Evolutionary conservation across 2,329 filamentous ascomycete genomes (phyloP).

Genomic region (Nannizzia gypsea): DNA sequence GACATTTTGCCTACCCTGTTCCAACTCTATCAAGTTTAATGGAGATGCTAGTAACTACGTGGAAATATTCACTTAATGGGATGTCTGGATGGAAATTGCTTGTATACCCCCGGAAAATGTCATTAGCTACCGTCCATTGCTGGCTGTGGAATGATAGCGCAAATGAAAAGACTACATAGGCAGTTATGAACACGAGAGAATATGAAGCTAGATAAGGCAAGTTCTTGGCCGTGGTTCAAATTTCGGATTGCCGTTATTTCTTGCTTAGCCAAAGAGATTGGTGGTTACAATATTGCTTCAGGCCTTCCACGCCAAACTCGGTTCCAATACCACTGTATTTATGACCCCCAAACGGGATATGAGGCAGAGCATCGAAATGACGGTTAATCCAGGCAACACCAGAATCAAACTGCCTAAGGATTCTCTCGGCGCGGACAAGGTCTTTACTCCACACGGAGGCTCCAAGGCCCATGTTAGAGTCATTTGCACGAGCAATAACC

Average conservation of each 20-base stretch:
- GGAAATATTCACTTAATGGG: too few relatives aligned
- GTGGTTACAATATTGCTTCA: slow-evolving; percentile 20
- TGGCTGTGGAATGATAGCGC: not conserved
- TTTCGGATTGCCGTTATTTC: not conserved
- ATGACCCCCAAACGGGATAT: slow-evolving; percentile 27
- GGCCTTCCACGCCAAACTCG: slow-evolving; percentile 22
- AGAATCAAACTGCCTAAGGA: slow-evolving; percentile 40
- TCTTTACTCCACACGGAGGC: slow-evolving; percentile 44
- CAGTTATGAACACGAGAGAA: too few relatives aligned
- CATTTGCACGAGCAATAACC: slow-evolving; percentile 36
- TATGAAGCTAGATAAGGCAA: not conserved
- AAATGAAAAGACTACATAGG: too few relatives aligned
- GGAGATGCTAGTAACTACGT: too few relatives aligned
- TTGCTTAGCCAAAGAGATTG: slow-evolving; percentile 10
- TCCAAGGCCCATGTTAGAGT: slow-evolving; percentile 40
- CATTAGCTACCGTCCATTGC: not conserved
- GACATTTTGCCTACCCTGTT: too few relatives aligned
- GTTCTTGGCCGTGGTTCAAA: not conserved
- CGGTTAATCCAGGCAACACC: slow-evolving; percentile 47
- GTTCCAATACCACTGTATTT: slow-evolving; percentile 27
- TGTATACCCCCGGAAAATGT: too few relatives aligned
- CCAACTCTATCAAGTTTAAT: too few relatives aligned
- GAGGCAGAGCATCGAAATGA: slow-evolving; percentile 36
- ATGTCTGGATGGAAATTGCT: too few relatives aligned
- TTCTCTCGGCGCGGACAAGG: slow-evolving; percentile 36